A percentile compares a stretch with the other conserved stretches of the same genome.
Evolutionary conservation across 768 basidiomycete genomes (phyloP).

Genomic region (Paxillus rubicundulus): DNA sequence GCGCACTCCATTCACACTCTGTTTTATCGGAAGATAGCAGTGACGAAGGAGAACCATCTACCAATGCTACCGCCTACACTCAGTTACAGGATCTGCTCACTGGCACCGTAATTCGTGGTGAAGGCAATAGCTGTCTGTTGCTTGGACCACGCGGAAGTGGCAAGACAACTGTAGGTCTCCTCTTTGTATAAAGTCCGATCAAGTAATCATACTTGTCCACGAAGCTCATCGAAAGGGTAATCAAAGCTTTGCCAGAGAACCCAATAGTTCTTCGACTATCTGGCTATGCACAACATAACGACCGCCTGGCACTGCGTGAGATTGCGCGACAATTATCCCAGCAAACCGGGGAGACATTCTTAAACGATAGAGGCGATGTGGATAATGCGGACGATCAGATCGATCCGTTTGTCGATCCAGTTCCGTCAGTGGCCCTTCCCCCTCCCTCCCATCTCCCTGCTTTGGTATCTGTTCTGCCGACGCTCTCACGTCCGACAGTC

Average conservation of each 20-base stretch:
- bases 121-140: constrained; percentile 91
- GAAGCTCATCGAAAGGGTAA: constrained; percentile 61
- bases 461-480: constrained; percentile 73
- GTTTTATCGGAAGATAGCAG: constrained; percentile 23
- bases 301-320: constrained; percentile 88
- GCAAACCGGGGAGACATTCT: constrained; percentile 66
- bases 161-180: constrained; percentile 62
- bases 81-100: constrained; percentile 63
- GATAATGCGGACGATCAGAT: constrained; percentile 39
- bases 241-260: constrained; percentile 43
- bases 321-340: constrained; percentile 80
- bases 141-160: constrained; percentile 85
- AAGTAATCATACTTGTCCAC: constrained; percentile 2
- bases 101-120: constrained; percentile 76
- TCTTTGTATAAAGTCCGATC: not conserved
- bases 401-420: constrained; percentile 50
- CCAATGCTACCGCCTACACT: constrained; percentile 51
- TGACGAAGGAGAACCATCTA: constrained; percentile 36
- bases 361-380: constrained; percentile 33
- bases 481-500: constrained; percentile 74
- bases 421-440: constrained; percentile 42
- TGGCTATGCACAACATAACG: constrained; percentile 82
- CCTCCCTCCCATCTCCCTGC: constrained; percentile 70
- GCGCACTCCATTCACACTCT: constrained; percentile 37
- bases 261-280: constrained; percentile 81